Conservation (phyloP, 2,329 filamentous ascomycete genomes). For the Xylariaceae sp. region DNA sequence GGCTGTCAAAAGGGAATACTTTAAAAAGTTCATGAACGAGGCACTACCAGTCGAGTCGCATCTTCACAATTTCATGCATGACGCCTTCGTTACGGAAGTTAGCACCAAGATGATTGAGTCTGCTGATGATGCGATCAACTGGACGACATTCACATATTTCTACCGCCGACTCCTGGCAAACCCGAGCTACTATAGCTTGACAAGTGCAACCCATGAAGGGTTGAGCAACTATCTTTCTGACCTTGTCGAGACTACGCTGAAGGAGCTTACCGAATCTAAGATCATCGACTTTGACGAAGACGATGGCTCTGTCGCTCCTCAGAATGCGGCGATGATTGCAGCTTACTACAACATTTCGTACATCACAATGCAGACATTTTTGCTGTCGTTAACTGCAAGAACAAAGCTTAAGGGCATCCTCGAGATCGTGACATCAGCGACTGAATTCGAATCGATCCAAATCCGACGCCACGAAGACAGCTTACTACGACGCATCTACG, state of each 20-base stretch:
- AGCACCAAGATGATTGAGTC: constrained; percentile 95
- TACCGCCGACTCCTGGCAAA: constrained; percentile 94
- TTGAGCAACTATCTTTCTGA: constrained; percentile 95
- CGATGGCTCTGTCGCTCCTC: constrained; percentile 83
- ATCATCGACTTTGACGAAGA: constrained; percentile 96
- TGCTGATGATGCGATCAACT: constrained; percentile 95
- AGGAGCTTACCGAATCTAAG: constrained; percentile 88
- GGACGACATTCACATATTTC: constrained; percentile 98
- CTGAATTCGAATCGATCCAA: constrained; percentile 94
- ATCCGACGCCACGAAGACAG: constrained; percentile 90
- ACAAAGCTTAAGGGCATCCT: constrained; percentile 97
- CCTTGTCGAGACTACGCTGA: constrained; percentile 88
- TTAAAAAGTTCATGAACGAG: constrained; percentile 98
- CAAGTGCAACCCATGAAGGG: constrained; percentile 85
- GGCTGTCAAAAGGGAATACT: constrained; percentile 92
- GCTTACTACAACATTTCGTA: constrained; percentile 99
- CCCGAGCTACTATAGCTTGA: constrained; percentile 92
- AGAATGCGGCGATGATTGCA: constrained; percentile 97
- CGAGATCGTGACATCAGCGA: constrained; percentile 95
- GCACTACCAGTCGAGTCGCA: constrained; percentile 95
- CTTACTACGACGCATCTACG: constrained; percentile 88
- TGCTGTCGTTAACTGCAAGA: constrained; percentile 82
- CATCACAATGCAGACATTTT: constrained; percentile 98
- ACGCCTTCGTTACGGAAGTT: constrained; percentile 96
- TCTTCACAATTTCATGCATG: constrained; percentile 86